Base-by-base conservation (phyloP, 1,284 basidiomycete genomes). In the Sutorius eximius region DNA sequence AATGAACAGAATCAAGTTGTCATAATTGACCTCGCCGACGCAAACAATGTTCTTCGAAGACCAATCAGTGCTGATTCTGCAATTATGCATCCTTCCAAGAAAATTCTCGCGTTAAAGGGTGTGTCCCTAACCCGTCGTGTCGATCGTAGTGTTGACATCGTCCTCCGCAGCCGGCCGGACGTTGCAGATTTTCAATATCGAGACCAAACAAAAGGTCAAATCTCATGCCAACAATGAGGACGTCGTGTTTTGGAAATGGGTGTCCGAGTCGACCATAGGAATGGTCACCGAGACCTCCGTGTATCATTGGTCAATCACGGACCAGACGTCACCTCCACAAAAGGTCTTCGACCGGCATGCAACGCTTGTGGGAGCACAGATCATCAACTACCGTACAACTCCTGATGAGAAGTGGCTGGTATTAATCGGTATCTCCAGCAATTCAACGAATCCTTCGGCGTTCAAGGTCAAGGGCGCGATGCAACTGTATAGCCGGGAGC, bases 181-280 rank as follows among this genome's bases (percentile, higher is more conserved):
- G 66, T 83, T 99, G 37, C 97, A 99, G 76, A 87, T 99, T 61
- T 99, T 99, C 82, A 98, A 99, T 75, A 94, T 99, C 62, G 95
- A 93, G 68, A 92, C 87, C 45, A 99, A 98, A 80, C 87, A 89
- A 70, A 99, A 99, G 77, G 91, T 99, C 73, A 98, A 98, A 71
- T 94, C 95, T 24, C 95, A 99, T 72, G 79, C 89, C 56, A 95
- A 91, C 80, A 89, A 87, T 71, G 95, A 98, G 72, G 97, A 99
- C 67, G 85, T 99, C 57, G 87, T 92, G 41, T 99, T 98, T 77
- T 99, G 97, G 97, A 98, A 96, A 71, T 99, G 97, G 97, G 87
- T 98, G 56, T 91, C 86, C 56, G 87, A 93, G 63, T 85, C 87
- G 18, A 91, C 89, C 22, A 87, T 99, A 59, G 97, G 96, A 67